Evolutionary conservation across 2,329 filamentous ascomycete species (phyloP).

Genomic region (Epichloe elymi): DNA sequence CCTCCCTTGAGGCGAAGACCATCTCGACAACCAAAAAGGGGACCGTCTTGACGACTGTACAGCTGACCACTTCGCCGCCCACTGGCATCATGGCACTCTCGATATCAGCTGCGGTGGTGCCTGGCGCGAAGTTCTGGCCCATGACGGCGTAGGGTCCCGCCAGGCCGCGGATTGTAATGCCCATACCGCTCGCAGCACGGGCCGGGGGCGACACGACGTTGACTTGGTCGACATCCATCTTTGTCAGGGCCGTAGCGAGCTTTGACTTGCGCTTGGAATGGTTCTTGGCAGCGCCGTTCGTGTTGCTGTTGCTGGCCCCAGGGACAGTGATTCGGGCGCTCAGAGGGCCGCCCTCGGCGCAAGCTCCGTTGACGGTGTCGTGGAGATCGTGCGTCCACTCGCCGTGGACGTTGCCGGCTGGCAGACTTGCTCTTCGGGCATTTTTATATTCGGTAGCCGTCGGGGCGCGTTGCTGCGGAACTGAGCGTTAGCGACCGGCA

Average conservation of each 20-base stretch:
- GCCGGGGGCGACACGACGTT: conserved; percentile 16
- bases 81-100: conserved; percentile 68
- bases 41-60: conserved; percentile 50
- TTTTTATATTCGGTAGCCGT: neutral
- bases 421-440: conserved; percentile 19
- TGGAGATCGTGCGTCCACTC: conserved; percentile 65
- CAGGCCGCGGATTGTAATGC: conserved; percentile 60
- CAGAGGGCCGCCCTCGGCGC: conserved; percentile 23
- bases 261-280: conserved; percentile 19
- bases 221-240: conserved; percentile 27
- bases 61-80: conserved; percentile 56
- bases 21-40: conserved; percentile 71
- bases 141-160: conserved; percentile 60
- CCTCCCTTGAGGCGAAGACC: conserved; percentile 57
- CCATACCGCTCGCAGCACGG: conserved; percentile 16
- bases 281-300: conserved; percentile 8
- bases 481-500: neutral
- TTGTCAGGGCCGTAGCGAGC: conserved; percentile 32
- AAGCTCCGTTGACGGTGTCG: conserved; percentile 24
- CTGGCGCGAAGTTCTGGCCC: conserved; percentile 70
- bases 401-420: conserved; percentile 45
- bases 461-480: conserved; percentile 11
- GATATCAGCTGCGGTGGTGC: conserved; percentile 71
- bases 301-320: conserved; percentile 14
- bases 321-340: conserved; percentile 33